Base-by-base conservation (phyloP, 495 filamentous ascomycete species). In the Darksidea phi region DNA sequence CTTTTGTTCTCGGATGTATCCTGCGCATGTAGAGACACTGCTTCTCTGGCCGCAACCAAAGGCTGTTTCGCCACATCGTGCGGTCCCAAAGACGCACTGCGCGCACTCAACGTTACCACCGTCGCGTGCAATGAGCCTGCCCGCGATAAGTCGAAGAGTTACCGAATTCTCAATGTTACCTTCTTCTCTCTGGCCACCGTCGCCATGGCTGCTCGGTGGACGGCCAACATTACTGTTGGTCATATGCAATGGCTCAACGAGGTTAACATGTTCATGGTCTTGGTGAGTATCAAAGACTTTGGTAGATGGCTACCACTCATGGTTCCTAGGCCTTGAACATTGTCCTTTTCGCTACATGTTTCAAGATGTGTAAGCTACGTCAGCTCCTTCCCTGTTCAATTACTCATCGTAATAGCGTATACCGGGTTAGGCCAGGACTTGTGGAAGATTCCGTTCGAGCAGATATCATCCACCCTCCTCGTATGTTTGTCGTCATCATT, bases 401-500 rank as follows among this genome's bases (percentile, higher is more conserved):
- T 1, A 48, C 26, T 45, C 41, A 24, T 18, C 24, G 15, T 23
- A 48, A 23, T 55, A 11, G 43, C 54, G 12, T 32, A 37, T 38
- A 47, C 48, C 32, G 55, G 48, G 20, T 23, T 38, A 0, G 48
- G n/a, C 6, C 48, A 64, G 41, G 61, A 64, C 41, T 24, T 64
- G 11, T 64, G 54, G 61, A 52, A 48, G 8, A 41, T 64, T n/a
- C 54, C 54, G n/a, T 52, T 52, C 23, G 54, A 58, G 6, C 46
- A 58, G 4, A 48, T 64, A 28, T 45, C 20, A 10, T 11, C 23
- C 24, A 58, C 56, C 36, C 37, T 64, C 15, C 18, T 38, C 11
- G 58, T 61, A 24, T 23, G 58, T 23, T 28, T 36, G 23, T 8
- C 11, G 0, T 13, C 34, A 15, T 1, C 10, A 49, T 32, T 6